These are phyloP conservation scores for Henckelia pumila DNA, from an alignment of 257 asterid genomes.

Conservation along the genomic window DNA sequence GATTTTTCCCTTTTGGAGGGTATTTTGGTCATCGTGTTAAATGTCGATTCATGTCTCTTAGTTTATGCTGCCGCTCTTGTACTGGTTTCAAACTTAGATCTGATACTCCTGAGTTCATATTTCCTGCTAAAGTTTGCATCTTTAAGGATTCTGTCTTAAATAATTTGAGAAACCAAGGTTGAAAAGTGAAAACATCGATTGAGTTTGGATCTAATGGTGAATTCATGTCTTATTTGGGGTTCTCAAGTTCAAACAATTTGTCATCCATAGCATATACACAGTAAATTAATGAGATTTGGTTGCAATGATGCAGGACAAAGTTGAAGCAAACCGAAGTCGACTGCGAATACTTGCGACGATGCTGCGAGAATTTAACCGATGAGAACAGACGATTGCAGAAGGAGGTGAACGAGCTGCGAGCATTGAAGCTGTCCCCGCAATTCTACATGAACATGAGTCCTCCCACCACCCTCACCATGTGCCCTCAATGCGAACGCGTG, in stretches of 20 bases:
- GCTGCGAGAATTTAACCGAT: constrained; percentile 83
- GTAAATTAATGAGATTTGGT: neutral
- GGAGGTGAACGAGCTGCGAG: constrained; percentile 79
- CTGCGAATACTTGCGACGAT: constrained; percentile 81
- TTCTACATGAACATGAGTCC: constrained; percentile 94
- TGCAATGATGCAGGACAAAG: constrained; percentile 63
- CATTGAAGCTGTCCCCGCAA: constrained; percentile 84
- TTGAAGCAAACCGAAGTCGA: constrained; percentile 96
- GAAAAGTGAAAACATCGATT: neutral
- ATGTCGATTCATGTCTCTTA: neutral
- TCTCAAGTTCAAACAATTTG: no score
- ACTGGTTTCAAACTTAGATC: neutral
- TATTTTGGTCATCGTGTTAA: constrained; percentile 24
- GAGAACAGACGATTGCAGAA: constrained; percentile 82
- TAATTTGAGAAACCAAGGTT: no score
- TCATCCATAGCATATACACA: no score
- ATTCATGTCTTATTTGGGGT: no score
- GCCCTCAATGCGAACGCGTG: constrained; percentile 94
- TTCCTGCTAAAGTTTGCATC: neutral
- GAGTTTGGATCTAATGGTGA: no score
- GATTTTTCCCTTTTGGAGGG: neutral
- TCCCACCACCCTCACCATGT: constrained; percentile 93
- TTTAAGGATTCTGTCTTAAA: no score
- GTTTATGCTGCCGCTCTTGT: neutral
- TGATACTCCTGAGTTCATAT: neutral